A percentile compares a stretch with the other conserved stretches of the same genome.
phyloP scores from a whole-genome alignment of 2,329 filamentous ascomycete genomes.

The Chaetomiaceae sp. region DNA sequence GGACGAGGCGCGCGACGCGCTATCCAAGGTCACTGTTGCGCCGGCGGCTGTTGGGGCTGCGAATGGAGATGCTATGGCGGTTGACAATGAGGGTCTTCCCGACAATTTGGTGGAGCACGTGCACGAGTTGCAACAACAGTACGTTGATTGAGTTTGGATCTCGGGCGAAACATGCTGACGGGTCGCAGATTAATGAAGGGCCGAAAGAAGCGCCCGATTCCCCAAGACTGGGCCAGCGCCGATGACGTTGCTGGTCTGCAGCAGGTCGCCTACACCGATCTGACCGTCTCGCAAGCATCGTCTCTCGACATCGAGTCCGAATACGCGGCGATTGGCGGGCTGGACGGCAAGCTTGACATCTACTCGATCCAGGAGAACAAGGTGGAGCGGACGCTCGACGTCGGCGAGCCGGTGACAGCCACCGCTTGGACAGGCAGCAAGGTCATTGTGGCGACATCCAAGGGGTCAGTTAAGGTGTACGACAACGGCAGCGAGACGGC shows the following conservation, averaged over 20 bases:
- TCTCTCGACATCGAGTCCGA: conserved; percentile 52
- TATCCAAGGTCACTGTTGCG: conserved; percentile 78
- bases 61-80: conserved; percentile 84
- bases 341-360: conserved; percentile 68
- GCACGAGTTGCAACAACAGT: conserved; percentile 76
- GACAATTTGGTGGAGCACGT: conserved; percentile 67
- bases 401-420: conserved; percentile 64
- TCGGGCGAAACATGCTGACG: conserved; percentile 14
- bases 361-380: conserved; percentile 68
- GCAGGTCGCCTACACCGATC: conserved; percentile 41
- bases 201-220: conserved; percentile 83
- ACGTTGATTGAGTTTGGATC: conserved; percentile 37
- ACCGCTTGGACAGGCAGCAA: conserved; percentile 62
- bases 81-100: conserved; percentile 75
- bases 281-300: conserved; percentile 46
- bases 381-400: conserved; percentile 62
- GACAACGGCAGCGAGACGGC: conserved; percentile 65
- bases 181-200: conserved; percentile 70
- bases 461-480: conserved; percentile 76
- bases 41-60: conserved; percentile 45
- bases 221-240: conserved; percentile 75
- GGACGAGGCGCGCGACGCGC: conserved; percentile 84
- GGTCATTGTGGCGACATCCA: conserved; percentile 67
- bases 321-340: conserved; percentile 68
- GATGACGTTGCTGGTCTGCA: conserved; percentile 60